Conservation (phyloP, 305 asterid species). For the Nicotiana rustica region DNA sequence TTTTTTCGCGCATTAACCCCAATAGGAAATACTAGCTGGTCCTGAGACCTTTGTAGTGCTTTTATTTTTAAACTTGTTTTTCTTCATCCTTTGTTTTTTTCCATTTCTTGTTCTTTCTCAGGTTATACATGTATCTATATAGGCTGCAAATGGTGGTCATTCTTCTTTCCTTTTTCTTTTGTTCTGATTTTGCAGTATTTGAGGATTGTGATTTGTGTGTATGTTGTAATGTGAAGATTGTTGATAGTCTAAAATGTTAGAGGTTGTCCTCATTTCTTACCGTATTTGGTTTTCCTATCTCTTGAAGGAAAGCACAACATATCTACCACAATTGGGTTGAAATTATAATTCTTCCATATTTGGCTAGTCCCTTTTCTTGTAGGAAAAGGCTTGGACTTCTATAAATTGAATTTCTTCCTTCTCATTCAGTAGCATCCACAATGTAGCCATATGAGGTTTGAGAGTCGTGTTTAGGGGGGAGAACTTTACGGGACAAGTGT, state of each 20-base stretch:
- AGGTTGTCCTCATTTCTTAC: too few relatives aligned
- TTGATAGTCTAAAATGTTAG: background rate
- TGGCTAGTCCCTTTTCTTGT: too few relatives aligned
- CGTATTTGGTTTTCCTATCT: too few relatives aligned
- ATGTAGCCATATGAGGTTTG: too few relatives aligned
- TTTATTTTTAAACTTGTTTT: slow-evolving; percentile 23
- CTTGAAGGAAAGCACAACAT: too few relatives aligned
- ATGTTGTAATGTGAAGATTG: background rate
- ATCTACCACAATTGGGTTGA: too few relatives aligned
- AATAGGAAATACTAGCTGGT: slow-evolving; percentile 59
- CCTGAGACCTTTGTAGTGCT: slow-evolving; percentile 46
- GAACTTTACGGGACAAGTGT: too few relatives aligned
- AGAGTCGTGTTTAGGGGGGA: too few relatives aligned
- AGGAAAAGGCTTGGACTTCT: too few relatives aligned
- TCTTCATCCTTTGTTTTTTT: background rate
- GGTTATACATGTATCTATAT: slow-evolving; percentile 1
- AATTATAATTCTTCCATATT: too few relatives aligned
- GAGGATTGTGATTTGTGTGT: background rate
- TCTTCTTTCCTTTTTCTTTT: background rate
- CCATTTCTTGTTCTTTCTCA: background rate
- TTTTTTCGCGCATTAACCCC: slow-evolving; percentile 70
- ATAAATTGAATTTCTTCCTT: too few relatives aligned
- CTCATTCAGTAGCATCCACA: too few relatives aligned
- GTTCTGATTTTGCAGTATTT: background rate
- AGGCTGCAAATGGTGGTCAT: background rate